A percentile compares a stretch with the other conserved stretches of the same genome.
These are phyloP conservation scores for Mycena rosella DNA, from an alignment of 768 basidiomycete species.

Conservation along the genomic window DNA sequence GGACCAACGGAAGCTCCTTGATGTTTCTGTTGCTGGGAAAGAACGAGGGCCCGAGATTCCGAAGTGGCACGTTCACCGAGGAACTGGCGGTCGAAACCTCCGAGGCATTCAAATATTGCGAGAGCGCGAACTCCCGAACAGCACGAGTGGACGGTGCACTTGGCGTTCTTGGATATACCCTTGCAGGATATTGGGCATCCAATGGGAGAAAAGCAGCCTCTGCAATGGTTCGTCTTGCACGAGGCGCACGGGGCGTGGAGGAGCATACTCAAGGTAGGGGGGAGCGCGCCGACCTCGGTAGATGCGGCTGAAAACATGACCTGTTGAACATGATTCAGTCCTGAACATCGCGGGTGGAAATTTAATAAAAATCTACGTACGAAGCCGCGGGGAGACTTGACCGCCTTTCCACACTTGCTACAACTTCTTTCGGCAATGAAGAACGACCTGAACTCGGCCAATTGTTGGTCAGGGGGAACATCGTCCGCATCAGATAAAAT, in stretches of 20 bases:
- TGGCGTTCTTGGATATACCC: constrained; percentile 48
- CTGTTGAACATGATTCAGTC: constrained; percentile 28
- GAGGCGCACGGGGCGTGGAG: constrained; percentile 59
- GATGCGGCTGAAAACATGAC: constrained; percentile 45
- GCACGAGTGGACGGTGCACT: constrained; percentile 55
- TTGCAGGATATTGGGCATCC: constrained; percentile 57
- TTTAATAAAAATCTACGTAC: constrained; percentile 49
- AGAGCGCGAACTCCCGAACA: constrained; percentile 63
- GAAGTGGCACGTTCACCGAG: constrained; percentile 55
- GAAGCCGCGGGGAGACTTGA: constrained; percentile 57
- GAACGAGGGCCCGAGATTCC: constrained; percentile 52
- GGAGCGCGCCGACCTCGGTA: constrained; percentile 33
- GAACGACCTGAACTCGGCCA: constrained; percentile 49
- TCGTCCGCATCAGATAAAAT: constrained; percentile 3
- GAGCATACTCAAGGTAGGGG: constrained; percentile 48
- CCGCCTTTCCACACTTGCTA: constrained; percentile 49
- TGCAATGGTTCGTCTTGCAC: constrained; percentile 61
- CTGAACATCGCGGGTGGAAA: neutral
- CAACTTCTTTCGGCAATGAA: constrained; percentile 55
- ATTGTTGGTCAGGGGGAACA: constrained; percentile 46
- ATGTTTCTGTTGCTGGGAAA: constrained; percentile 42
- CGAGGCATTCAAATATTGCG: constrained; percentile 64
- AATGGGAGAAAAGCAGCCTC: constrained; percentile 60
- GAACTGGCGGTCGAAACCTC: constrained; percentile 62
- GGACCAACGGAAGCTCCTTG: constrained; percentile 56